Percentiles rank a stretch among this genome's conserved stretches.
These are phyloP conservation scores for Irpex lacteus DNA, from an alignment of 1,284 basidiomycete species.

Conservation along the genomic window DNA sequence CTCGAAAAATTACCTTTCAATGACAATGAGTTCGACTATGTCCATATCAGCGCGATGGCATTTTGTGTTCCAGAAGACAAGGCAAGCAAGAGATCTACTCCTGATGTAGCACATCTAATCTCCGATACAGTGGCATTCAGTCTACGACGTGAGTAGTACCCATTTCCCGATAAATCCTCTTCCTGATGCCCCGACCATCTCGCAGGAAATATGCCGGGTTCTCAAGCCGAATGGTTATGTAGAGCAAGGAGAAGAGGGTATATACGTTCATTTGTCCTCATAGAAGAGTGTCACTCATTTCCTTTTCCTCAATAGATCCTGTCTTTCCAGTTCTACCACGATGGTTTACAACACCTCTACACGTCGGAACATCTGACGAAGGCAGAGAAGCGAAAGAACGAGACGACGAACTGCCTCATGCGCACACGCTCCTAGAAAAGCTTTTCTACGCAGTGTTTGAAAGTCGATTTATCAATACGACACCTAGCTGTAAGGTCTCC, in stretches of 20 bases:
- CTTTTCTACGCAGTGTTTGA: conserved; percentile 34
- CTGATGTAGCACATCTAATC: neutral
- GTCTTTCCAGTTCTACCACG: conserved; percentile 34
- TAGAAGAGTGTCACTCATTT: neutral
- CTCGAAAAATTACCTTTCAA: conserved; percentile 73
- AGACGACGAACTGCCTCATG: conserved; percentile 23
- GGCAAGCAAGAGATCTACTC: conserved; percentile 31
- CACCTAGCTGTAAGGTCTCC: conserved; percentile 27
- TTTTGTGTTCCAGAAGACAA: conserved; percentile 73
- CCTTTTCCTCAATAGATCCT: conserved; percentile 25
- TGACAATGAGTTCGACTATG: conserved; percentile 74
- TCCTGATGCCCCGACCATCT: neutral
- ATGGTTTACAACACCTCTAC: conserved; percentile 34
- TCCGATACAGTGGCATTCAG: conserved; percentile 53
- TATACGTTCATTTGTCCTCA: neutral
- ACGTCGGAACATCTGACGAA: conserved; percentile 12
- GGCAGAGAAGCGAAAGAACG: conserved; percentile 18
- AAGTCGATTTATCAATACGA: conserved; percentile 33
- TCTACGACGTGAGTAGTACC: conserved; percentile 54
- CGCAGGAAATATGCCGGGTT: conserved; percentile 67
- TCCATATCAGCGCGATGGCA: conserved; percentile 62
- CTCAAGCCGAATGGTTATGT: conserved; percentile 63
- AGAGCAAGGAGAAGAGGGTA: conserved; percentile 71
- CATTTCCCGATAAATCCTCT: too few relatives aligned
- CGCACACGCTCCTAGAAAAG: conserved; percentile 32